phyloP scores from a whole-genome alignment of 148 eudicot genomes.

The Rhododendron williamsianum region DNA sequence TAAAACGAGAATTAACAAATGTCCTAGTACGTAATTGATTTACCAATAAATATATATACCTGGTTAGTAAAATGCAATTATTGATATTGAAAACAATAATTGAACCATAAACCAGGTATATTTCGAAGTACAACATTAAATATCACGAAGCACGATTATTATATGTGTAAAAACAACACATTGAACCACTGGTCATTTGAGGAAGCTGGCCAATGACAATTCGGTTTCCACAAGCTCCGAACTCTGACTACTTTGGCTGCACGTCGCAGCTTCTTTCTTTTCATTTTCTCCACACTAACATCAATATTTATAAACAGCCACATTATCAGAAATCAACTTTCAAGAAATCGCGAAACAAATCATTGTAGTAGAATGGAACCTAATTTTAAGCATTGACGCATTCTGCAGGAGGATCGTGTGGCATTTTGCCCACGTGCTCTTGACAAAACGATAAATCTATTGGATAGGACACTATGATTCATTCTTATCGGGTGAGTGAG shows the following conservation, averaged over 20 bases:
- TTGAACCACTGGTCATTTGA: not conserved
- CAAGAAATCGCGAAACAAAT: not conserved
- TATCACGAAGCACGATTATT: not conserved
- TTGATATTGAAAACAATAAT: not conserved
- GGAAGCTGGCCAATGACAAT: conserved; percentile 7
- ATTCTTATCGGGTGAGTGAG: no score
- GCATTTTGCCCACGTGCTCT: no score
- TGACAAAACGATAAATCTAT: no score
- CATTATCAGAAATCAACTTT: not conserved
- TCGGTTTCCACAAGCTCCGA: conserved; percentile 13
- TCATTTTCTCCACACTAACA: not conserved
- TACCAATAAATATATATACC: not conserved
- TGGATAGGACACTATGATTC: no score
- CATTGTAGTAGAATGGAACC: not conserved
- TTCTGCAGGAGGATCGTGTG: not conserved
- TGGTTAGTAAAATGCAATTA: not conserved
- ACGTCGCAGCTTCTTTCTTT: not conserved
- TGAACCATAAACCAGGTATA: not conserved
- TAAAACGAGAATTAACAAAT: not conserved
- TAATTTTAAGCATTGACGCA: not conserved
- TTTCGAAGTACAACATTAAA: not conserved
- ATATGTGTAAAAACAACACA: not conserved
- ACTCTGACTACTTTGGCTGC: conserved; percentile 7
- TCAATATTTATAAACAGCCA: not conserved
- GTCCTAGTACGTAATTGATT: no score